Evolutionary conservation across 768 basidiomycete species (phyloP).

Genomic region (Phlegmacium glaucopus): DNA sequence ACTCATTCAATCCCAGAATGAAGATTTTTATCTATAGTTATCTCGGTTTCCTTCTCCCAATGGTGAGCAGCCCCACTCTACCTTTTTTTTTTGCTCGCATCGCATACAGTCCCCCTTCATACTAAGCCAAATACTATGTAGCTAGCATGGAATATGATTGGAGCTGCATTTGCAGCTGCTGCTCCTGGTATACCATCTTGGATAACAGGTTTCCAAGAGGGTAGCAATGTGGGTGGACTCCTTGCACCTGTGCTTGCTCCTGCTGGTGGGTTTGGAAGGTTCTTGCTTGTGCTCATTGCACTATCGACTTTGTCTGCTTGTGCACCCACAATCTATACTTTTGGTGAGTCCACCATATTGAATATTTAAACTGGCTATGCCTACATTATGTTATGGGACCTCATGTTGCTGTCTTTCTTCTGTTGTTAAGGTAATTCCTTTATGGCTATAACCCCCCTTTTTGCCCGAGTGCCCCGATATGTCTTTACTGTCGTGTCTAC

Average conservation of each 20-base stretch:
- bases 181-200: constrained; percentile 54
- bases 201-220: constrained; percentile 47
- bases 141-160: constrained; percentile 50
- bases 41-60: constrained; percentile 58
- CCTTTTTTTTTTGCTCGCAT: no score
- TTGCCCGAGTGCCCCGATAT: constrained; percentile 62
- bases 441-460: constrained; percentile 59
- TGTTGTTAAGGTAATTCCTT: constrained; percentile 46
- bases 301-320: constrained; percentile 72
- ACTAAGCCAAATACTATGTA: constrained; percentile 20
- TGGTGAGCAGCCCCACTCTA: constrained; percentile 44
- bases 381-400: neutral
- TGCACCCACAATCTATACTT: constrained; percentile 76
- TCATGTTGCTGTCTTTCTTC: neutral
- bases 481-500: constrained; percentile 62
- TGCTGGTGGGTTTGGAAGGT: constrained; percentile 62
- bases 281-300: constrained; percentile 68
- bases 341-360: constrained; percentile 35
- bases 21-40: constrained; percentile 65
- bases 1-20: no score
- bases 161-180: constrained; percentile 63
- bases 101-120: no score
- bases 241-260: constrained; percentile 60
- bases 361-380: neutral
- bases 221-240: constrained; percentile 61